Evolutionary conservation across 192 early-diverging fungal genomes (phyloP), one percentile per base, ranked within the genome.

Genomic region (Umbelopsis vinacea): DNA sequence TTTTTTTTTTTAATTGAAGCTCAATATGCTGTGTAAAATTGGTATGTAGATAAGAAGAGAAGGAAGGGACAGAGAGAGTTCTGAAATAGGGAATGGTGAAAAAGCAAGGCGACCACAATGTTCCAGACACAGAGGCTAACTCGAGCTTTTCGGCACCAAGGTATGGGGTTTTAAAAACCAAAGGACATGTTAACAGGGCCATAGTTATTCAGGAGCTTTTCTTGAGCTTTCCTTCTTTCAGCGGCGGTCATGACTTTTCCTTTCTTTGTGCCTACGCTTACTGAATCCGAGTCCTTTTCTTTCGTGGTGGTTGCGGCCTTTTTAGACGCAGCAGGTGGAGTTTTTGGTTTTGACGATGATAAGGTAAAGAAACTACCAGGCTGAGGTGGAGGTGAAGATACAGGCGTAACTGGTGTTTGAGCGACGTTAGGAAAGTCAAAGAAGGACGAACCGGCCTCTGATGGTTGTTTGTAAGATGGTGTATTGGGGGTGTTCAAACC

Each of bases 211-310:
- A 63, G 14, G 12, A 63, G 33, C 33, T 17, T 63, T 33, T 63
- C 57, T n/a, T 63, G 57, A 29, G 57, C 57, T 35, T 63, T 63
- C 15, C 57, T 38, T 35, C 33, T 29, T 17, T 63, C 57, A 63
- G 57, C 57, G 5, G 57, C 14, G 2, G 26, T 14, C 26, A 37
- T 17, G 8, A 14, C 0, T 19, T 37, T 63, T 8, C 33, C 33
- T 29, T 63, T 63, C 29, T 63, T 63, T 21, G 48, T 50, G 19
- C 57, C 57, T 0, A 63, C 33, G 7, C 57, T 63, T 0, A 63
- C 14, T 15, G 57, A 63, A 33, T 63, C 57, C 0, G 57, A 63
- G 33, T 63, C 57, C 12, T 63, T 63, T 37, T 63, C 57, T 29
- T 63, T 63, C 15, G 33, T 37, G 57, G 14, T 37, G 15, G 11